These are phyloP conservation scores for Lindgomyces ingoldianus DNA, from an alignment of 495 filamentous ascomycete genomes.

Conservation along the genomic window DNA sequence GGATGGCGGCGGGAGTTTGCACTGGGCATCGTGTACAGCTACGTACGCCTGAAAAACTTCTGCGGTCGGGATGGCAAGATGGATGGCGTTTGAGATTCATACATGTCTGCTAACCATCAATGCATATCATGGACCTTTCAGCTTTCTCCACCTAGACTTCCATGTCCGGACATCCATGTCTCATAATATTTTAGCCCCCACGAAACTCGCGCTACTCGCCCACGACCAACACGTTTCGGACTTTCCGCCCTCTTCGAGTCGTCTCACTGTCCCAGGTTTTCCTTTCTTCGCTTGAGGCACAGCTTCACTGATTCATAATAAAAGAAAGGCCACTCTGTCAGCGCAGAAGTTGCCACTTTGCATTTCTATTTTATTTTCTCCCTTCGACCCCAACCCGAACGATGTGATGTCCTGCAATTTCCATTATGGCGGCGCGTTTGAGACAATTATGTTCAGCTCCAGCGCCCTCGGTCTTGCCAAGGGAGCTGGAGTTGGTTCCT, in stretches of 20 bases:
- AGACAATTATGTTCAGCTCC: too few relatives aligned
- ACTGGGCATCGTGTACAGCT: conserved; percentile 37
- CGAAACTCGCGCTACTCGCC: neutral
- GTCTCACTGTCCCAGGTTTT: too few relatives aligned
- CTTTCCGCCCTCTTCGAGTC: neutral
- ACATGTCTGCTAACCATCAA: conserved; percentile 32
- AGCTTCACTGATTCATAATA: too few relatives aligned
- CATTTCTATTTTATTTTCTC: neutral
- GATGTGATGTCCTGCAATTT: neutral
- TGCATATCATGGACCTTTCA: conserved; percentile 39
- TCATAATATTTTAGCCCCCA: neutral
- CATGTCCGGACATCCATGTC: neutral
- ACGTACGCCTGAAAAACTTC: conserved; percentile 37
- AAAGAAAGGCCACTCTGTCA: too few relatives aligned
- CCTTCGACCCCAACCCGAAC: neutral
- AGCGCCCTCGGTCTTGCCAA: too few relatives aligned
- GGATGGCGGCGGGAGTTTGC: conserved; percentile 15
- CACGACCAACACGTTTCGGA: neutral
- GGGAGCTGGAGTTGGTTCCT: too few relatives aligned
- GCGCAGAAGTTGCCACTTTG: too few relatives aligned
- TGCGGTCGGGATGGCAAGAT: conserved; percentile 29
- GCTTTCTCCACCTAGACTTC: neutral
- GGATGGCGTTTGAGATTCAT: conserved; percentile 37
- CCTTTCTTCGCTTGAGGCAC: neutral
- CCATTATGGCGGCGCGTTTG: too few relatives aligned